These are phyloP conservation scores for Aspergillus conjunctus DNA, from an alignment of 495 filamentous ascomycete genomes.

Conservation along the genomic window DNA sequence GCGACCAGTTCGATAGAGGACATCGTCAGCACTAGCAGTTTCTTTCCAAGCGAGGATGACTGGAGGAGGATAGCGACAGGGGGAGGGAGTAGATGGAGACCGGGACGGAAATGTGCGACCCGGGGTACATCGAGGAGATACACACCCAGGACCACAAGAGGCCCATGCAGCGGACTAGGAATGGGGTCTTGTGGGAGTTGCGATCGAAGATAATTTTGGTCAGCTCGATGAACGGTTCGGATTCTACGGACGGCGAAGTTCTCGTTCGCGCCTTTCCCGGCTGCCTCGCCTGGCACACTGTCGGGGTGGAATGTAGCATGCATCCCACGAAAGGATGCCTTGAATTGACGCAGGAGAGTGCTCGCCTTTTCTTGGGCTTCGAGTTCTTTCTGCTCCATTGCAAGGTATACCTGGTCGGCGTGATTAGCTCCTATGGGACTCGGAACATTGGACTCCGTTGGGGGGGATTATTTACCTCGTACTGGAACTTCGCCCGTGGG, in stretches of 20 bases:
- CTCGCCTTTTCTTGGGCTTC: neutral
- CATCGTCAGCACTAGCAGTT: neutral
- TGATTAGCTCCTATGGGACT: neutral
- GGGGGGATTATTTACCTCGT: neutral
- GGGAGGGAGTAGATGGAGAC: neutral
- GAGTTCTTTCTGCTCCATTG: neutral
- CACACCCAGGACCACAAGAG: neutral
- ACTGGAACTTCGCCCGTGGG: neutral
- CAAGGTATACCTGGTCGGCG: neutral
- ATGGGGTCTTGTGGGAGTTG: neutral
- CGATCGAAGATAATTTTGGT: constrained; percentile 2
- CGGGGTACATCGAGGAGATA: neutral
- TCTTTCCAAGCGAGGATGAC: neutral
- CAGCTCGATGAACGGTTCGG: neutral
- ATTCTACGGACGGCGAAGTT: neutral
- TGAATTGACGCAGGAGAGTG: neutral
- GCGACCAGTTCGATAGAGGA: neutral
- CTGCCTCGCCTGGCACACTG: neutral
- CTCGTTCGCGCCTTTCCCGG: neutral
- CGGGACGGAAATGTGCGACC: neutral
- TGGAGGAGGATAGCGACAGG: neutral
- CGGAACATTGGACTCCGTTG: neutral
- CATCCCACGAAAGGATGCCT: neutral
- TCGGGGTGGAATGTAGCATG: neutral
- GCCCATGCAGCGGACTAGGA: neutral